A percentile compares a stretch with the other conserved stretches of the same genome.
Conservation (phyloP, 345 rosid species). For the Lumnitzera littorea region DNA sequence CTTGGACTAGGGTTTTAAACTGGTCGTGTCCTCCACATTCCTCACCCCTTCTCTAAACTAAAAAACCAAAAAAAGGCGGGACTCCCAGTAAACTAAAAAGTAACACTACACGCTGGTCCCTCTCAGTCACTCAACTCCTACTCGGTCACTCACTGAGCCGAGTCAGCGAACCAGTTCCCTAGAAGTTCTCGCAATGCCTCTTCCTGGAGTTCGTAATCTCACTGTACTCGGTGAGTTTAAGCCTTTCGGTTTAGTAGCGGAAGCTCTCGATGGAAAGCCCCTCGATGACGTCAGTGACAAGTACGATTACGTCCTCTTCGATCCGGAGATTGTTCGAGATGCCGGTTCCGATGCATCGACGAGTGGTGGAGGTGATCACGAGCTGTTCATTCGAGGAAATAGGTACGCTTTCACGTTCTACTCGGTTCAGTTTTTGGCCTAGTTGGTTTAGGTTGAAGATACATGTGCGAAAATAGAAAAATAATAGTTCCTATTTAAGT, state of each 20-base stretch:
- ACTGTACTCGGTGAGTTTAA: constrained; percentile 87
- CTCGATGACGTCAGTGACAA: constrained; percentile 27
- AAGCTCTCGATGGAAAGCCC: constrained; percentile 67
- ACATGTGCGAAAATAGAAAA: too few species aligned
- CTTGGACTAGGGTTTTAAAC: too few species aligned
- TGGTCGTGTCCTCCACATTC: too few species aligned
- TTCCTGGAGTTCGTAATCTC: constrained; percentile 58
- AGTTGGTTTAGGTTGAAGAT: not conserved
- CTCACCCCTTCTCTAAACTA: too few species aligned
- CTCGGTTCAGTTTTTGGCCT: not conserved
- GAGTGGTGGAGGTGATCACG: constrained; percentile 51
- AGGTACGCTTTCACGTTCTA: constrained; percentile 20
- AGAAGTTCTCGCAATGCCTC: constrained; percentile 29
- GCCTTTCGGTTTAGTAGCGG: constrained; percentile 83
- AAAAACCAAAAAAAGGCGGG: too few species aligned
- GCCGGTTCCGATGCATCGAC: constrained; percentile 23
- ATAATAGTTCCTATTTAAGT: too few species aligned
- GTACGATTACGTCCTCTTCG: constrained; percentile 75
- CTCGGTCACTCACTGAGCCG: not conserved
- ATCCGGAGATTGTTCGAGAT: constrained; percentile 47
- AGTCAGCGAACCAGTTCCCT: not conserved
- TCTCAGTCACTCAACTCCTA: not conserved
- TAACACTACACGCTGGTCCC: not conserved
- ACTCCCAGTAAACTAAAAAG: not conserved
- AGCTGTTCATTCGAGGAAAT: constrained; percentile 78